A percentile compares a stretch with the other conserved stretches of the same genome.
phyloP scores from a whole-genome alignment of 371 early-diverging fungal species.

The Mortierella sp. region DNA sequence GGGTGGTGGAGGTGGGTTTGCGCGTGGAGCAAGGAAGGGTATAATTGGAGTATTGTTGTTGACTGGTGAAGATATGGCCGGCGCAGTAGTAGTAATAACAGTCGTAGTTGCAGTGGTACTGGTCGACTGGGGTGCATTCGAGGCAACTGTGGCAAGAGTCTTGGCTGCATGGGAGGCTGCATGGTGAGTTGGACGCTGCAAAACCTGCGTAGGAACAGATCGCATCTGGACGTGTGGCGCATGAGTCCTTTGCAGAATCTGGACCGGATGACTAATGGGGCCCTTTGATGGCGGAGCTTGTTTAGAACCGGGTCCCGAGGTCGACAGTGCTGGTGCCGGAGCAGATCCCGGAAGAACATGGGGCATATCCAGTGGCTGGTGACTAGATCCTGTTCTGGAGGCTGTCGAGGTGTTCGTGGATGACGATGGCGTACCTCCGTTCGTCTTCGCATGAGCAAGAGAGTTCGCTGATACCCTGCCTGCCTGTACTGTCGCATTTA shows the following conservation, averaged over 20 bases:
- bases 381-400: background rate
- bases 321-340: background rate
- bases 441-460: background rate
- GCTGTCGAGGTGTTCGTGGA: background rate
- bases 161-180: background rate
- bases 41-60: background rate
- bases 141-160: background rate
- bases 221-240: slow-evolving; percentile 36
- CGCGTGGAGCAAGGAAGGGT: slow-evolving; percentile 29
- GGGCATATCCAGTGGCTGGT: background rate
- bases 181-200: slow-evolving; percentile 29
- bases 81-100: background rate
- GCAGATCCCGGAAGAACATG: background rate
- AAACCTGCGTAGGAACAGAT: slow-evolving; percentile 46
- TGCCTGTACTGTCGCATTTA: background rate
- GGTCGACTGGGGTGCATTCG: no score
- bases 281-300: slow-evolving; percentile 6
- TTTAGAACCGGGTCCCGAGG: background rate
- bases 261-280: slow-evolving; percentile 21
- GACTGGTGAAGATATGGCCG: background rate
- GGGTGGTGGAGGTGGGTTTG: slow-evolving; percentile 30
- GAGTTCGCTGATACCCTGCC: background rate
- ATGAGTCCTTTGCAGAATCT: slow-evolving; percentile 39
- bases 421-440: background rate
- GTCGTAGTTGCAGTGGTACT: no score